phyloP scores from a whole-genome alignment of 352 stramenopile species.

The Pythium periplocum region DNA sequence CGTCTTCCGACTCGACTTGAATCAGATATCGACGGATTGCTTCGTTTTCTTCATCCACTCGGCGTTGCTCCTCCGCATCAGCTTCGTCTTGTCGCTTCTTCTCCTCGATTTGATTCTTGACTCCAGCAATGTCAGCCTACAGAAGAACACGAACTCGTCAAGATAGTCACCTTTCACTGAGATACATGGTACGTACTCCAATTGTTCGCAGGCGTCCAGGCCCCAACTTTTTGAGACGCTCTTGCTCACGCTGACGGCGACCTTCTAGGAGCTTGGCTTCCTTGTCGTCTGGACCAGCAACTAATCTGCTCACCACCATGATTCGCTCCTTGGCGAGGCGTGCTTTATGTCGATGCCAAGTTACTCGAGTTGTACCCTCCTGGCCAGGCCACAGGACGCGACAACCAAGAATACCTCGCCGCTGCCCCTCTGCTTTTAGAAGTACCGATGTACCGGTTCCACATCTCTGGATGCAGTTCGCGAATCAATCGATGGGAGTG shows the following conservation, averaged over 20 bases:
- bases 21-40: constrained; percentile 70
- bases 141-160: not conserved
- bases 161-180: not conserved
- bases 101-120: constrained; percentile 74
- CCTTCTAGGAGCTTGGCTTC: constrained; percentile 55
- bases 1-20: constrained; percentile 72
- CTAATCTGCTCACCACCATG: constrained; percentile 9
- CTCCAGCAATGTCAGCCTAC: constrained; percentile 64
- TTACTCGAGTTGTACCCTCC: no score
- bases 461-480: no score
- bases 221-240: constrained; percentile 62
- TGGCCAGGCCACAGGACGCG: no score
- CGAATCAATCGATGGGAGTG: no score
- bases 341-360: no score
- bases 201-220: constrained; percentile 61
- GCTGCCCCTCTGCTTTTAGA: no score
- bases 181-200: constrained; percentile 29
- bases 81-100: constrained; percentile 42
- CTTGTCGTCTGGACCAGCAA: constrained; percentile 23
- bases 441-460: no score
- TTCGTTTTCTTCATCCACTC: constrained; percentile 46
- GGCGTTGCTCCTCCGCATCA: constrained; percentile 37
- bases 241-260: constrained; percentile 52
- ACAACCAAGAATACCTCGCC: no score
- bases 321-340: not conserved